phyloP scores from a whole-genome alignment of 495 filamentous ascomycete genomes.

The Bathelium albidoporum region DNA sequence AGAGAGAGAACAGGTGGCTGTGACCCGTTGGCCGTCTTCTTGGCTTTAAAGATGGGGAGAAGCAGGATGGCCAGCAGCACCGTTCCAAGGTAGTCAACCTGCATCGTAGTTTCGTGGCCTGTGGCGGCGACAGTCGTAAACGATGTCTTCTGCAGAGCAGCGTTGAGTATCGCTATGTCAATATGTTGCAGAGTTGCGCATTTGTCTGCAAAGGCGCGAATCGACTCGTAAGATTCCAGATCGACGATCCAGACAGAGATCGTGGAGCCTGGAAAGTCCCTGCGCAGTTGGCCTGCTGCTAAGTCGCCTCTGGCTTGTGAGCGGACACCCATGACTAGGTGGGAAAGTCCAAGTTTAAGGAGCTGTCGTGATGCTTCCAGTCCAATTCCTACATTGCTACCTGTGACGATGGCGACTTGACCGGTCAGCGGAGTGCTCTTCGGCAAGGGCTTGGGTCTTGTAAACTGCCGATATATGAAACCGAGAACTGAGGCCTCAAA shows the following conservation, averaged over 20 bases:
- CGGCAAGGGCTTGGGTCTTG: not conserved
- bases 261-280: constrained; percentile 30
- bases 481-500: too few relatives aligned
- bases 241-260: constrained; percentile 24
- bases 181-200: constrained; percentile 25
- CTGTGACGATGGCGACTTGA: constrained; percentile 43
- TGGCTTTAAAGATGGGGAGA: too few relatives aligned
- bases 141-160: too few relatives aligned
- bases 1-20: too few relatives aligned
- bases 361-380: constrained; percentile 40
- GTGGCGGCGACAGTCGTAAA: too few relatives aligned
- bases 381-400: constrained; percentile 45
- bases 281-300: constrained; percentile 17
- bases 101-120: too few relatives aligned
- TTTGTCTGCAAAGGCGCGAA: constrained; percentile 11
- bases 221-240: constrained; percentile 9
- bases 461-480: not conserved
- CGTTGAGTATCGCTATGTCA: constrained; percentile 46
- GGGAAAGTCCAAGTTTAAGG: constrained; percentile 34
- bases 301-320: constrained; percentile 34
- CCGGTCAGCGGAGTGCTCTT: not conserved
- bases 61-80: too few relatives aligned
- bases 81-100: too few relatives aligned
- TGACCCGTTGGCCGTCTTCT: too few relatives aligned
- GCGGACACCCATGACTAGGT: constrained; percentile 47